A percentile compares a stretch with the other conserved stretches of the same genome.
phyloP scores from a whole-genome alignment of 2,329 filamentous ascomycete species.

The Fusarium chuoi region DNA sequence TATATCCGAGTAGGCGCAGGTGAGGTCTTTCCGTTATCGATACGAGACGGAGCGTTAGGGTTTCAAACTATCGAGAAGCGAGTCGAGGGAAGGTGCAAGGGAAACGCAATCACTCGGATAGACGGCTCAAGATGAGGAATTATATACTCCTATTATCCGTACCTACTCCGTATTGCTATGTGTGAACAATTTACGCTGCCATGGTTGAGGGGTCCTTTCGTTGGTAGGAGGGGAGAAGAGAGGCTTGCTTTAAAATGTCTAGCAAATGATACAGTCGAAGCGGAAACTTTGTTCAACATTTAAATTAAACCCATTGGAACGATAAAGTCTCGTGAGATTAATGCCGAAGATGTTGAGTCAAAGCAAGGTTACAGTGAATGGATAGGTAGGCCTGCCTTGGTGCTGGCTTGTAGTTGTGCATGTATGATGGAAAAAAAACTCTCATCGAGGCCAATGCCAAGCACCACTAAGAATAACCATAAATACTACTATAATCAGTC shows the following conservation, averaged over 20 bases:
- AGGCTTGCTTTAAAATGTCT: slow-evolving; percentile 8
- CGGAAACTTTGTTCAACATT: neutral
- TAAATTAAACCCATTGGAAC: neutral
- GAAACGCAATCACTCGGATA: slow-evolving; percentile 1
- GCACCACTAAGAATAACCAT: slow-evolving; percentile 6
- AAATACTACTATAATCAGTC: slow-evolving; percentile 9
- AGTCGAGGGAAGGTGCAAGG: neutral
- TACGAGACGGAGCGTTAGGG: neutral
- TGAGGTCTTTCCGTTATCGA: neutral
- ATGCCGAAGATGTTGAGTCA: neutral
- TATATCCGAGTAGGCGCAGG: neutral
- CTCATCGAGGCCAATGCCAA: slow-evolving; percentile 9
- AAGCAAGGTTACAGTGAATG: neutral
- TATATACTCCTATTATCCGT: neutral
- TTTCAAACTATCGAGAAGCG: neutral
- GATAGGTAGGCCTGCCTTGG: neutral
- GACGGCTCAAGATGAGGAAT: neutral
- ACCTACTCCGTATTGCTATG: too few relatives aligned
- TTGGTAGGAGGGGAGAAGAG: neutral
- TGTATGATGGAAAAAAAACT: neutral
- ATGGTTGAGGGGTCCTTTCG: neutral
- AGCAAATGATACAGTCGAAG: neutral
- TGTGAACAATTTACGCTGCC: neutral
- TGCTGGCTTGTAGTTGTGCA: neutral
- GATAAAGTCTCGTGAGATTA: neutral